Evolutionary conservation across 345 rosid genomes (phyloP), one percentile per base, ranked within the genome.

Genomic region (Hibiscus syriacus): DNA sequence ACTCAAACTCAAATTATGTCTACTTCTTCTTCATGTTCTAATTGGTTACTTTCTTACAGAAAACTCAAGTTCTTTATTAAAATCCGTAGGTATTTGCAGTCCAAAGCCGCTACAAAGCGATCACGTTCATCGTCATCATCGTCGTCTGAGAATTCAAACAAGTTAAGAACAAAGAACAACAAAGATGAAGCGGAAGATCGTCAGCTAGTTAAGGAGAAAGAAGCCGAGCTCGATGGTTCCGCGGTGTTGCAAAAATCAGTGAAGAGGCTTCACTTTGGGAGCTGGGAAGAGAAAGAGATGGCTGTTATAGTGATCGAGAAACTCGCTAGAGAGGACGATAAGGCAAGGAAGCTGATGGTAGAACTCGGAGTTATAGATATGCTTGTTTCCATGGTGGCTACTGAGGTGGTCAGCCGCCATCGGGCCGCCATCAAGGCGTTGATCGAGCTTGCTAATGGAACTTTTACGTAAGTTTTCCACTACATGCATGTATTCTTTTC

Each of bases 281-380:
- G n/a, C n/a, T n/a, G n/a, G n/a, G n/a, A n/a, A 54, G 97, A 89
- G 79, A 89, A 87, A 72, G 85, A 82, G 74, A 73, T 74, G 57
- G 96, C 94, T 3, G 92, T 87, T 34, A 26, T 45, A 39, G 91
- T 87, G 73, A 89, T 93, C 16, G 84, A 68, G 67, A 82, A 73
- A 64, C 72, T 93, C 41, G 90, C 92, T 9, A 73, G 78, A 70
- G 80, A 81, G 66, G 92, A 89, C 64, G 74, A 55, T 54, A 82
- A 82, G 68, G 76, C 74, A 19, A 80, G 81, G 74, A 88, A 81
- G 71, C 72, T 83, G 71, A 86, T 93, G 85, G 96, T 83, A 1
- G 96, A 89, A 80, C 94, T 93, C 0, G 96, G 98, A 14, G 98
- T 93, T n/a, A n/a, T n/a, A n/a, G n/a, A n/a, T n/a, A n/a, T n/a